phyloP scores from a whole-genome alignment of 2,329 filamentous ascomycete species.

The Epichloe uncinata region DNA sequence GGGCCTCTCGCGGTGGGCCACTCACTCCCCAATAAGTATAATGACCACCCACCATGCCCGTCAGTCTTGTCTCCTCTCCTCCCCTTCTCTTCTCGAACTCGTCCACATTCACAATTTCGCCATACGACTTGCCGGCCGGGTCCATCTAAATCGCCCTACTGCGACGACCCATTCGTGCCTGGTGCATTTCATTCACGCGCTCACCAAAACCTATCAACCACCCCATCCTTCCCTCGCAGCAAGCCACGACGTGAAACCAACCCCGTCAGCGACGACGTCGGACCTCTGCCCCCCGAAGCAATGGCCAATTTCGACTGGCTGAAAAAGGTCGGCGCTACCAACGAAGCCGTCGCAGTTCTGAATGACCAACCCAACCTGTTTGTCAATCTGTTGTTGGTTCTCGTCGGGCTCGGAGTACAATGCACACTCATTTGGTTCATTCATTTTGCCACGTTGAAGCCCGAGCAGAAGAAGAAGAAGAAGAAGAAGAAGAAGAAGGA shows the following conservation, averaged over 20 bases:
- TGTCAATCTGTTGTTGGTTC: conserved; percentile 41
- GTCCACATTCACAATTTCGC: background rate
- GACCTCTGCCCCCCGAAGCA: background rate
- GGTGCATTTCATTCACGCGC: background rate
- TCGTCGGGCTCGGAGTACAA: conserved; percentile 35
- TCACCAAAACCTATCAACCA: background rate
- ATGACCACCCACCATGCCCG: background rate
- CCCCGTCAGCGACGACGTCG: background rate
- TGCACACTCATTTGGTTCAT: conserved; percentile 41
- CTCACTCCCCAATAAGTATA: background rate
- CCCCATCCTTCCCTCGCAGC: background rate
- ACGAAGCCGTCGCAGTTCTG: conserved; percentile 42
- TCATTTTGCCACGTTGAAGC: conserved; percentile 46
- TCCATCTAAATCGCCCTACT: too few species aligned
- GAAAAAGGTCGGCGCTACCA: conserved; percentile 40
- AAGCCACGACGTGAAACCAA: background rate
- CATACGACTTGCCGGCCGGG: background rate
- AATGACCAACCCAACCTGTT: conserved; percentile 49
- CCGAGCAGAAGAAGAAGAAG: conserved; percentile 42
- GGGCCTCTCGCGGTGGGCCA: conserved; percentile 1
- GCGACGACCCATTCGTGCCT: background rate
- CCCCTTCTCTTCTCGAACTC: background rate
- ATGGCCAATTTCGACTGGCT: conserved; percentile 47
- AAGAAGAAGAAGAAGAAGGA: conserved; percentile 24
- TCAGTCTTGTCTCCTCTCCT: background rate